Conservation (phyloP, 2,329 filamentous ascomycete genomes). For the Alternaria rosae region DNA sequence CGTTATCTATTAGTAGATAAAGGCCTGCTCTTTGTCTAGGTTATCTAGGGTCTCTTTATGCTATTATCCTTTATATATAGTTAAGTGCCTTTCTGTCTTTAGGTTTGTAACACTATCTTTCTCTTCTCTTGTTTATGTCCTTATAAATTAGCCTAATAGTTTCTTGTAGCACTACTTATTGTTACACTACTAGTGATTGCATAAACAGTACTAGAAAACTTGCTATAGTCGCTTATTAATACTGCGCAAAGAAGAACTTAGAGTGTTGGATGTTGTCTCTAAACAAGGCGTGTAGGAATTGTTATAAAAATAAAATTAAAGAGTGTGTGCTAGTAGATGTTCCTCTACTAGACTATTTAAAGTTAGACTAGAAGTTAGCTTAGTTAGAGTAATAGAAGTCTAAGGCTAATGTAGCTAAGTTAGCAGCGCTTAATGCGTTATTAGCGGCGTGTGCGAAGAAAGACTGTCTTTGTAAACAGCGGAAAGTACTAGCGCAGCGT, state of each 20-base stretch:
- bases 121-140: background rate
- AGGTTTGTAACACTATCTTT: background rate
- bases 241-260: background rate
- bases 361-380: background rate
- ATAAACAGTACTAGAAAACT: background rate
- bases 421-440: background rate
- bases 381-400: background rate
- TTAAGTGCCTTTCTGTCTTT: too few species aligned
- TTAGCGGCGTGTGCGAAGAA: background rate
- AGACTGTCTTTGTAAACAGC: background rate
- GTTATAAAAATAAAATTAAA: background rate
- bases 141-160: slow-evolving; percentile 3
- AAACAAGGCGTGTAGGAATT: background rate
- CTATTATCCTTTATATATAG: too few species aligned
- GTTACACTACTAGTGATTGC: background rate
- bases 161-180: background rate
- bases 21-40: too few species aligned
- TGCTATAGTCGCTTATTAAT: background rate
- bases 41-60: too few species aligned
- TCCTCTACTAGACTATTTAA: background rate
- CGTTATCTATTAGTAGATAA: too few species aligned
- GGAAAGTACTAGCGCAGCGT: background rate
- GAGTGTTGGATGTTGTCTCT: background rate
- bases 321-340: background rate
- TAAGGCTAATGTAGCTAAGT: background rate